Evolutionary conservation across 1,139 yeast genomes (phyloP), one percentile per base, ranked within the genome.

Genomic region (Magnusiomyces sp.): DNA sequence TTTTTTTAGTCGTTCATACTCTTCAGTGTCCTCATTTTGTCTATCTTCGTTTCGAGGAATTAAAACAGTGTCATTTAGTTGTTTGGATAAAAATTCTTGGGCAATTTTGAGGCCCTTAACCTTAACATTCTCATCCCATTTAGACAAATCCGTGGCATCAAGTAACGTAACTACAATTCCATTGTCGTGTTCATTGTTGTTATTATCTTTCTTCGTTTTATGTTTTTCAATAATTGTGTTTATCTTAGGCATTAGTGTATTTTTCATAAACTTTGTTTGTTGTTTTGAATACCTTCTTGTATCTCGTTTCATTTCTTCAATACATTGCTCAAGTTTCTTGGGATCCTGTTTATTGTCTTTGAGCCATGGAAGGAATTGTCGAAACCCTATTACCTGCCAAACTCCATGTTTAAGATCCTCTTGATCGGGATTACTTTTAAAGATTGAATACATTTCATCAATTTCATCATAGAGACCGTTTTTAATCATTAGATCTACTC

Each of bases 351-450:
- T 62, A 0, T 55, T 52, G 0, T 62, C 60, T 33, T 68, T 59
- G 4, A 92, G 65, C 83, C 89, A 90, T 0, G 95, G 95, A 39
- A 89, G 64, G 62, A 92, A 90, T 64, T 92, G 97, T 61, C 88
- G 87, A 65, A 88, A 92, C 1, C 99, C 99, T 59, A 92, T 89
- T 1, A 88, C 96, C 66, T 92, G 98, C 88, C 89, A 90, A 0
- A 92, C 76, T 1, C 98, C 97, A 50, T 77, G 71, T 48, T 86
- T 83, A 50, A 80, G 68, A 50, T 77, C 45, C 4, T 55, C 50
- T 2, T 50, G 43, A 7, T 23, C 7, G 4, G 29, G 29, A 23
- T 23, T 23, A 7, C 7, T 23, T 23, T 23, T 23, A 4, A 23
- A 23, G 7, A 23, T 23, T 4, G 29, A 23, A 48, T 63, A 80